phyloP scores from a whole-genome alignment of 2,329 filamentous ascomycete genomes.

The Teratosphaeria nubilosa region DNA sequence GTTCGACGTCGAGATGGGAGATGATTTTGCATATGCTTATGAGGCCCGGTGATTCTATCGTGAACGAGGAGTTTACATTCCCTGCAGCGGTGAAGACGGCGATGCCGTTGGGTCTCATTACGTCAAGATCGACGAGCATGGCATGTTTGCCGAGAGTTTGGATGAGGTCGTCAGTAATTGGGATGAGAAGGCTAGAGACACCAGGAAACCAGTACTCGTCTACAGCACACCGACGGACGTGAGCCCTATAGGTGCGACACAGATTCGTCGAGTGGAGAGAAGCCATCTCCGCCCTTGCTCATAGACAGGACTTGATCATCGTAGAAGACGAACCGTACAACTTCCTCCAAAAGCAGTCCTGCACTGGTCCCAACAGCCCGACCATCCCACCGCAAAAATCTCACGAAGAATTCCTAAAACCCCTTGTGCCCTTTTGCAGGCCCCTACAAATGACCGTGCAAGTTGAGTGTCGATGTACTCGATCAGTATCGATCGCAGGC shows the following conservation, averaged over 20 bases:
- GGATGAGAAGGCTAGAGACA: constrained; percentile 48
- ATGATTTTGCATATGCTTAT: constrained; percentile 75
- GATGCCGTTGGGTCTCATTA: constrained; percentile 51
- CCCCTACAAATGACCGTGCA: constrained; percentile 74
- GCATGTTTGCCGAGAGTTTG: constrained; percentile 51
- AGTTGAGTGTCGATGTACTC: constrained; percentile 44
- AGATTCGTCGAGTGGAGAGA: constrained; percentile 55
- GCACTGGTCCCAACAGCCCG: constrained; percentile 45
- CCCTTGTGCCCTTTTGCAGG: constrained; percentile 70
- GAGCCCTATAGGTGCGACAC: constrained; percentile 83
- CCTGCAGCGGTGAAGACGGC: constrained; percentile 59
- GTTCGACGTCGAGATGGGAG: constrained; percentile 78
- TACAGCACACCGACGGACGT: constrained; percentile 74
- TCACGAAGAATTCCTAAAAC: constrained; percentile 62
- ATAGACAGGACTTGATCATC: constrained; percentile 78
- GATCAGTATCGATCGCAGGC: constrained; percentile 45
- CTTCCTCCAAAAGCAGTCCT: constrained; percentile 79
- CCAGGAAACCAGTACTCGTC: constrained; percentile 55
- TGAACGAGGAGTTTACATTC: constrained; percentile 90
- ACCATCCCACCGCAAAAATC: constrained; percentile 47
- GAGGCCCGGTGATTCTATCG: constrained; percentile 61
- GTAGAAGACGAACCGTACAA: constrained; percentile 93
- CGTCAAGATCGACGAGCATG: constrained; percentile 56
- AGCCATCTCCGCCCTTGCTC: constrained; percentile 66
- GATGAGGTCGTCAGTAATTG: constrained; percentile 56